phyloP scores from a whole-genome alignment of 306 rosid genomes.

The Prunus dulcis region DNA sequence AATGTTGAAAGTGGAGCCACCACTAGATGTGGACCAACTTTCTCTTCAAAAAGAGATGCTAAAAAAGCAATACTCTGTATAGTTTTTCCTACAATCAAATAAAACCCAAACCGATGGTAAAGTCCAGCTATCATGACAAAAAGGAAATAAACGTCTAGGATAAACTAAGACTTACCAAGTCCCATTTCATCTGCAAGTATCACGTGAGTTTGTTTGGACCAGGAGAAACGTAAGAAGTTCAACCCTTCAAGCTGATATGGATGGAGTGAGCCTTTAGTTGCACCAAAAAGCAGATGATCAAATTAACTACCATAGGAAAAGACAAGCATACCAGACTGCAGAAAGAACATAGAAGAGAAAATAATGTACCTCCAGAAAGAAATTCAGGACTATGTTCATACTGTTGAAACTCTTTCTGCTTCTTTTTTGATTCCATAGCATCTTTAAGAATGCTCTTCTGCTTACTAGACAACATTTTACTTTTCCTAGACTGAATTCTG shows the following conservation, averaged over 20 bases:
- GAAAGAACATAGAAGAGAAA: conserved; percentile 21
- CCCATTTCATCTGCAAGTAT: conserved; percentile 99
- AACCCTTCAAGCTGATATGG: conserved; percentile 99
- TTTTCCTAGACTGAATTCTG: conserved; percentile 61
- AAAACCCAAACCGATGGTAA: conserved; percentile 13
- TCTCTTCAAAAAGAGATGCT: conserved; percentile 83
- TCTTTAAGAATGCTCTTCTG: conserved; percentile 53
- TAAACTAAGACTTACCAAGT: conserved; percentile 61
- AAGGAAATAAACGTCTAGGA: conserved; percentile 14
- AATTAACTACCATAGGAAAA: conserved; percentile 8
- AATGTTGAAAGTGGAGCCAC: conserved; percentile 97
- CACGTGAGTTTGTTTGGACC: conserved; percentile 99
- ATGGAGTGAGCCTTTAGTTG: conserved; percentile 72
- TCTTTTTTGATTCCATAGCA: conserved; percentile 55
- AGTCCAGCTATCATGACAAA: conserved; percentile 23
- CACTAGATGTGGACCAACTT: conserved; percentile 79
- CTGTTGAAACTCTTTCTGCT: conserved; percentile 89
- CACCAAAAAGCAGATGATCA: conserved; percentile 28
- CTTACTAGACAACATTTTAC: conserved; percentile 55
- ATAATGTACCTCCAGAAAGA: conserved; percentile 67
- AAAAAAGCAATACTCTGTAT: conserved; percentile 98
- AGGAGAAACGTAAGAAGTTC: conserved; percentile 92
- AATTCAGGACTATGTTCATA: conserved; percentile 80
- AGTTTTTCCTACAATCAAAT: conserved; percentile 73
- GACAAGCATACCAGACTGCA: conserved; percentile 18